A percentile compares a stretch with the other conserved stretches of the same genome.
Evolutionary conservation across 2,329 filamentous ascomycete genomes (phyloP).

Genomic region (Aspergillus floridensis): DNA sequence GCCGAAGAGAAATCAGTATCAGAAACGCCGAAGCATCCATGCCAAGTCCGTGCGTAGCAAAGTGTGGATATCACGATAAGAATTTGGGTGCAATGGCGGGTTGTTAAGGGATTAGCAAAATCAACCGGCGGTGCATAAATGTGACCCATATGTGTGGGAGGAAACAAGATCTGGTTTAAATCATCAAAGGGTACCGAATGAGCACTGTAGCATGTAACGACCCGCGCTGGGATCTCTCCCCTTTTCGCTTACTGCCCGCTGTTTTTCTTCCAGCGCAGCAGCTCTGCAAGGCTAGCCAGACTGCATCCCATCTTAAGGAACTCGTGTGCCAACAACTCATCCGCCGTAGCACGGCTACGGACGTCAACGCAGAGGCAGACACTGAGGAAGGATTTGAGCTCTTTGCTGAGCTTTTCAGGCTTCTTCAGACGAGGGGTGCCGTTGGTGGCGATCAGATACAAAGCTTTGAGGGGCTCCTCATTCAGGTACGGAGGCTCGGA

Average conservation of each 20-base stretch:
- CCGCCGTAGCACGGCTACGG: conserved; percentile 85
- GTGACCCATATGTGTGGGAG: conserved; percentile 30
- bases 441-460: conserved; percentile 97
- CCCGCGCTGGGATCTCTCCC: conserved; percentile 5
- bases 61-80: conserved; percentile 28
- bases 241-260: conserved; percentile 32
- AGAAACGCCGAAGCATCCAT: conserved; percentile 33
- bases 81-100: conserved; percentile 22
- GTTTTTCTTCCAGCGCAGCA: conserved; percentile 67
- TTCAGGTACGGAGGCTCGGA: conserved; percentile 97
- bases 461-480: conserved; percentile 93
- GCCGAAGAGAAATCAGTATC: conserved; percentile 15
- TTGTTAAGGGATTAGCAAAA: conserved; percentile 24
- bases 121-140: conserved; percentile 30
- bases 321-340: conserved; percentile 86
- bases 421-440: conserved; percentile 96
- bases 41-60: conserved; percentile 24
- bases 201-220: background rate
- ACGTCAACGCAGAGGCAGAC: conserved; percentile 97
- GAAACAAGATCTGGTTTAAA: conserved; percentile 24
- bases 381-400: conserved; percentile 93
- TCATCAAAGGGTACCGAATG: conserved; percentile 17
- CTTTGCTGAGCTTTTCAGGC: conserved; percentile 95
- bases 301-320: conserved; percentile 92
- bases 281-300: conserved; percentile 75